Evolutionary conservation across 2,329 filamentous ascomycete species (phyloP).

Genomic region (Colletotrichum brevisporum): DNA sequence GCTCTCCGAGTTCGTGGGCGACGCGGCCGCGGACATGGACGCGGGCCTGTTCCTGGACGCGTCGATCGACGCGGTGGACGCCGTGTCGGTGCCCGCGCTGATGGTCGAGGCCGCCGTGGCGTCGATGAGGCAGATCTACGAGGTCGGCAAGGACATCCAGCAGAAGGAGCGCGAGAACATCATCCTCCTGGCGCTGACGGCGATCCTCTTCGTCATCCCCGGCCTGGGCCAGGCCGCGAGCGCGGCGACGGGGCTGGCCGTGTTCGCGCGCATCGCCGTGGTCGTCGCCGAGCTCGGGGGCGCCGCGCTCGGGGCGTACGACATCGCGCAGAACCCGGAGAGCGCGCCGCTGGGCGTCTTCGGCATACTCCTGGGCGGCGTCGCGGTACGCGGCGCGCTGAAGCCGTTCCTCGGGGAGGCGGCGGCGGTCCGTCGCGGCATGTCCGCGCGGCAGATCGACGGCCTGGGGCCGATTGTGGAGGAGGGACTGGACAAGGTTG

Average conservation of each 20-base stretch:
- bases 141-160: conserved; percentile 43
- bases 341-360: conserved; percentile 47
- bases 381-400: neutral
- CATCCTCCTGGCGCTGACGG: conserved; percentile 54
- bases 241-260: conserved; percentile 42
- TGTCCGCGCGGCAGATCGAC: too few species aligned
- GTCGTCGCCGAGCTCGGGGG: conserved; percentile 44
- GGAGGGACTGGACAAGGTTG: too few species aligned
- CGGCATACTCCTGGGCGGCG: conserved; percentile 24
- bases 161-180: conserved; percentile 43
- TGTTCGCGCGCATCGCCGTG: conserved; percentile 35
- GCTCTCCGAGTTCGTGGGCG: too few species aligned
- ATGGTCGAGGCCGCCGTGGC: too few species aligned
- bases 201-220: conserved; percentile 64
- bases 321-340: conserved; percentile 43
- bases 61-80: too few species aligned
- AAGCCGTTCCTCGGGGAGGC: too few species aligned
- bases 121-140: conserved; percentile 37
- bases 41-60: too few species aligned
- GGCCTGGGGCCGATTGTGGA: too few species aligned
- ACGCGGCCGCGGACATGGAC: too few species aligned
- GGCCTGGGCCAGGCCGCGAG: conserved; percentile 63
- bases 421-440: too few species aligned
- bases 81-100: too few species aligned
- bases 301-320: conserved; percentile 42